Evolutionary conservation across 164 flowering plant species (phyloP), one percentile per base, ranked within the genome.

Genomic region (Litsea cubeba): DNA sequence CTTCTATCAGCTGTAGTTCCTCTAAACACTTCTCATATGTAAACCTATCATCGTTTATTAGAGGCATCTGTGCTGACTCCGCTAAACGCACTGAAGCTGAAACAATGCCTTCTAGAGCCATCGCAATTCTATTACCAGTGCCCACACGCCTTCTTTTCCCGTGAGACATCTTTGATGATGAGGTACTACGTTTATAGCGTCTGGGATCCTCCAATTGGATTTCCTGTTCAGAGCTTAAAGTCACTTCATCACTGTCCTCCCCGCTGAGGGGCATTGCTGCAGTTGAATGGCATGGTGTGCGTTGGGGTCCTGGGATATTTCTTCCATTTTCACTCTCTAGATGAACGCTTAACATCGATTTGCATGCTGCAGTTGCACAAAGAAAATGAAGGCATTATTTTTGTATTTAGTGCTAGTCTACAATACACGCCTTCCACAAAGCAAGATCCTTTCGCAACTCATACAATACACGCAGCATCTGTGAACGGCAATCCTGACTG

Each of bases 11-110:
- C 32, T 63, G 66, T 63, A 63, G 66, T 24, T 63, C 66, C 11
- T 63, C 66, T 63, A 63, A 12, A 24, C 66, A 63, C 66, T 63
- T 63, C 28, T 63, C 66, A 23, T 63, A 63, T 4, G 66, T 20
- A 24, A 63, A 23, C 28, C 28, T 63, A n/a, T 58, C 62, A 23
- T 63, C 66, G 23, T 63, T 63, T 63, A 25, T 22, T 12, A 14
- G 25, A 6, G 28, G 14, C 24, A 22, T 25, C 12, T 63, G 66
- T 12, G 28, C 23, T 22, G 66, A 58, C 62, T 58, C 62, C 2
- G 62, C 66, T 22, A 22, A 12, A 20, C 24, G 32, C 66, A 20
- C 28, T 1, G 66, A 63, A 63, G 24, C 24, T 63, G 66, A 20
- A 22, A 63, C 66, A 11, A 63, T 63, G 26, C 28, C 24, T 63